Percentiles rank a stretch among this genome's conserved stretches.
Conservation (phyloP, 345 rosid genomes). For the Camelina neglecta region DNA sequence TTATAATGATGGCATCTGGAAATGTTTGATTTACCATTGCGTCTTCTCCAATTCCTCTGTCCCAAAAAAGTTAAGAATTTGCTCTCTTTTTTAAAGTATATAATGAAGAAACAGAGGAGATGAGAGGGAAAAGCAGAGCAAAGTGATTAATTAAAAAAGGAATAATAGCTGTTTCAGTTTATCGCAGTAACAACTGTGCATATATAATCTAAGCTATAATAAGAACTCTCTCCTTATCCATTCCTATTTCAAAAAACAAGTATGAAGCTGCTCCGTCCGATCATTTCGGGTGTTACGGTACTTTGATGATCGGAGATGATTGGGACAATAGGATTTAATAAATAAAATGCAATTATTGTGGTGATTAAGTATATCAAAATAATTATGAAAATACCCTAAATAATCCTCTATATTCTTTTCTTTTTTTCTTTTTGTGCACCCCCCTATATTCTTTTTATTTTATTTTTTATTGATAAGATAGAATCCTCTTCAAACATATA, state of each 20-base stretch:
- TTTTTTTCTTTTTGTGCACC: too few relatives aligned
- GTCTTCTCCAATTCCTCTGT: background rate
- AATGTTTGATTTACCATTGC: background rate
- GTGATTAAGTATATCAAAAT: too few relatives aligned
- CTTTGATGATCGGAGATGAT: too few relatives aligned
- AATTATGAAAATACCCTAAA: too few relatives aligned
- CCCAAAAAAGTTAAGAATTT: background rate
- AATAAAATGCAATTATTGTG: too few relatives aligned
- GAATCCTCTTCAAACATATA: too few relatives aligned
- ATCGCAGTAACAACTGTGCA: slow-evolving; percentile 16
- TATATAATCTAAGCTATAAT: slow-evolving; percentile 11
- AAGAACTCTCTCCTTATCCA: slow-evolving; percentile 5
- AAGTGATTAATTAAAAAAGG: background rate
- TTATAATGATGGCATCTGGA: too few relatives aligned
- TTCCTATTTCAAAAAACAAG: slow-evolving; percentile 8
- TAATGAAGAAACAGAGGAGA: background rate
- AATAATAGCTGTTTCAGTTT: slow-evolving; percentile 14
- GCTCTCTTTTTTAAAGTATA: background rate
- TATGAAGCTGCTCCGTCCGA: slow-evolving; percentile 10
- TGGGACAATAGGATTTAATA: too few relatives aligned
- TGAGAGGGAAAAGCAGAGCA: background rate
- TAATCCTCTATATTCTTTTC: too few relatives aligned
- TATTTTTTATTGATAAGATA: too few relatives aligned
- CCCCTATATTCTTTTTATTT: too few relatives aligned
- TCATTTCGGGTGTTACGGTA: too few relatives aligned